Base-by-base conservation (phyloP, 2,329 filamentous ascomycete species). In the Colletotrichum sidae region DNA sequence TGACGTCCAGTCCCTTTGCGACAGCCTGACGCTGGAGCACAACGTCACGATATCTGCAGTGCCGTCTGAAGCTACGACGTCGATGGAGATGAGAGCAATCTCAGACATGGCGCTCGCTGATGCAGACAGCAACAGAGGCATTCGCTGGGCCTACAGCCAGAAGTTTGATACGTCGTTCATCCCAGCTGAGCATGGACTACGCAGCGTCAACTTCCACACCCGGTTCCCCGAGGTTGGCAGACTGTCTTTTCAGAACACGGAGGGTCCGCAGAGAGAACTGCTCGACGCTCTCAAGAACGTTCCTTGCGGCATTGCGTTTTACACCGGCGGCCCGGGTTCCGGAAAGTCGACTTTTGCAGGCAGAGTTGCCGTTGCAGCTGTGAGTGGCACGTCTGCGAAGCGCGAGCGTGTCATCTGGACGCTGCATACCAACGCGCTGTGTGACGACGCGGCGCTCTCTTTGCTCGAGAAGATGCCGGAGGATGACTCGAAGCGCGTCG, bases 281-380 rank as follows among this genome's bases (percentile, higher is more conserved):
- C 55, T 60, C 12, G 13, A 33, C 10, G 47, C 34, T 8, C 51
- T 60, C n/a, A 34, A 11, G 13, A 38, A 37, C 2, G 58, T 55
- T 12, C 58, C 58, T 8, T 50, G 17, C 8, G 58, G 58, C 58
- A 49, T 60, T 9, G 58, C 58, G 2, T 41, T 61, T 44, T 61
- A 50, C 25, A 56, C 52, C 1, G 59, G 52, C 1, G 59, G 59
- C 7, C 59, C 59, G 12, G 59, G 59, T 8, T 61, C 52, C 9
- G 59, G 59, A 37, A 61, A 61, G 52, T 35, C 59, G 25, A 61
- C 59, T 2, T 61, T 61, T 45, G 59, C 59, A 6, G 52, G 38
- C 12, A 45, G 15, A 9, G n/a, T 46, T 46, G 42, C 53, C 10
- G 53, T 46, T n/a, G 34, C 34, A 9, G 44, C 25, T 15, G 44